Conservation (phyloP, 1,139 yeast species). For the Geotrichum klebahnii region DNA sequence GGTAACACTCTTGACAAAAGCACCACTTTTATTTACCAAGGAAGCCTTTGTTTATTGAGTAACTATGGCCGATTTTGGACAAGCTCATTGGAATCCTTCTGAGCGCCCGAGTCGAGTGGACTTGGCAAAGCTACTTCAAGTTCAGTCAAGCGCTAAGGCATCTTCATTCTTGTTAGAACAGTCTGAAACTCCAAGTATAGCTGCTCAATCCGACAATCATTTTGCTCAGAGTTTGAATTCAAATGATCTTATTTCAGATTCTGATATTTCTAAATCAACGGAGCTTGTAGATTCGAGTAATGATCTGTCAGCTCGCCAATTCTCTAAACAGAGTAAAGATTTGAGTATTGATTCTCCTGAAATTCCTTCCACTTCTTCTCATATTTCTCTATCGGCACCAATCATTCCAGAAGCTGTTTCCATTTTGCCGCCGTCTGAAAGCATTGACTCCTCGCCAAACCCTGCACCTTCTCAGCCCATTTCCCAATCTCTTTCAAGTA, state of each 20-base stretch:
- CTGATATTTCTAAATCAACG: too few relatives aligned
- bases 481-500: background rate
- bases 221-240: too few relatives aligned
- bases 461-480: background rate
- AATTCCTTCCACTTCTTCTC: too few relatives aligned
- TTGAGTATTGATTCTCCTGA: too few relatives aligned
- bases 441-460: background rate
- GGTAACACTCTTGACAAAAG: background rate
- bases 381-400: background rate
- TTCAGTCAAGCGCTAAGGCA: background rate
- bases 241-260: too few relatives aligned
- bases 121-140: background rate
- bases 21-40: background rate
- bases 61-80: conserved; percentile 5
- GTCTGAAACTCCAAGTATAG: background rate
- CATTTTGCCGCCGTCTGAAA: too few relatives aligned
- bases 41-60: background rate
- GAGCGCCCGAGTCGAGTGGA: conserved; percentile 9
- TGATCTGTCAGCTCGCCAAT: too few relatives aligned
- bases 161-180: background rate
- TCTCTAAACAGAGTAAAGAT: too few relatives aligned
- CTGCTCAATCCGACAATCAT: too few relatives aligned
- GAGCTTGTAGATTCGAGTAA: too few relatives aligned
- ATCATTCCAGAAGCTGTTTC: background rate
- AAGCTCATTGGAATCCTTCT: conserved; percentile 16